Base-by-base conservation (phyloP, 164 flowering plant species). In the Annona squamosa region DNA sequence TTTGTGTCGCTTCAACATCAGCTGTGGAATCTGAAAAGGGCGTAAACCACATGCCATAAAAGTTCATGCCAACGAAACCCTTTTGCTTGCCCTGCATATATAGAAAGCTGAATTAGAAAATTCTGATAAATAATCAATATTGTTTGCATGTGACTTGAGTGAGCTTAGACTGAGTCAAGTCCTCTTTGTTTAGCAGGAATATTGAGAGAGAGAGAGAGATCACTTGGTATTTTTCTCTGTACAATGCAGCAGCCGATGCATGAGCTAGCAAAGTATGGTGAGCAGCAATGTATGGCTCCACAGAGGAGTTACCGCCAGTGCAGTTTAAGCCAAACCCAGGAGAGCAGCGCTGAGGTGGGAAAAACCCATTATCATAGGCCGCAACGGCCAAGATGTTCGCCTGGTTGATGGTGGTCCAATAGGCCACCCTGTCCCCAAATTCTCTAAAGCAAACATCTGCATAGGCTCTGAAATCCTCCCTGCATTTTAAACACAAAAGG, bases 321-420 rank as follows among this genome's bases (percentile, higher is more conserved):
- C 67, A 64, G 44, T 64, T 64, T 7, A 64, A 3, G 42, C 43
- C 43, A 6, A 64, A 64, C 3, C 44, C 5, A 64, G 41, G 0
- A 5, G 67, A 19, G 67, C 67, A 64, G 5, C 67, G 42, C 3
- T 80, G 83, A 3, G 92, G 90, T 46, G 92, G 85, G 2, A 57
- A 3, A 0, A 3, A 0, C 0, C 89, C 89, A 0, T 0, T 0
- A 4, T 70, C 78, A 46, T 84, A 86, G 1, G 82, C 87, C 3
- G 5, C 70, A 1, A 0, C 2, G 45, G 48, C 65, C 57, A 26
- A 78, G 9, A 18, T 64, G 13, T 5, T 59, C 47, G 92, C 89
- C 64, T 88, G 87, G 61, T 88, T 88, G 3, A 87, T 2, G 1
- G 90, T 88, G 9, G 80, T 77, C 92, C 92, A 88, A 18, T 85